phyloP scores from a whole-genome alignment of 495 filamentous ascomycete species.

The Hyaloscypha finlandica region DNA sequence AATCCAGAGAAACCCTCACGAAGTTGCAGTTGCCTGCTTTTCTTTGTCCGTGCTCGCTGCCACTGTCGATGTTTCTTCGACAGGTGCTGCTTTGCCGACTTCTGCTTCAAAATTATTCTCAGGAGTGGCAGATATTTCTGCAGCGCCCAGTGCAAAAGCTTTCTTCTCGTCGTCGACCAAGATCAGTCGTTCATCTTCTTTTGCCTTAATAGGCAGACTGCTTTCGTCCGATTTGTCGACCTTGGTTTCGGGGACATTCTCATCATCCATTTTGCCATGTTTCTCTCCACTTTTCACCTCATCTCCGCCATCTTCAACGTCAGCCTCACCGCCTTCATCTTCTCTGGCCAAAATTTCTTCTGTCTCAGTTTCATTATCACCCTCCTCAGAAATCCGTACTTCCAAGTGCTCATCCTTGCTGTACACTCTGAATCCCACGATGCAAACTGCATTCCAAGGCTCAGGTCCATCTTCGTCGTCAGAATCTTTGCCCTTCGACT shows the following conservation, averaged over 20 bases:
- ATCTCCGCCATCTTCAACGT: slow-evolving; percentile 14
- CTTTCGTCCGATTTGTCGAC: not conserved
- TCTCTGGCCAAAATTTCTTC: not conserved
- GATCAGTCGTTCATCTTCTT: not conserved
- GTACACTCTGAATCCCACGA: slow-evolving; percentile 41
- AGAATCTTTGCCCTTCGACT: slow-evolving; percentile 8
- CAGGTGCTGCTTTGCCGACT: not conserved
- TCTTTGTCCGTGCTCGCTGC: not conserved
- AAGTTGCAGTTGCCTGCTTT: not conserved
- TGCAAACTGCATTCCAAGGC: slow-evolving; percentile 34
- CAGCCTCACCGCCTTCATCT: slow-evolving; percentile 18
- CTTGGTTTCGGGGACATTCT: not conserved
- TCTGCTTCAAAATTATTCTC: not conserved
- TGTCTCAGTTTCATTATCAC: not conserved
- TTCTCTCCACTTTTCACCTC: slow-evolving; percentile 1
- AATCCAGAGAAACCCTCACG: not conserved
- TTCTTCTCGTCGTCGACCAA: slow-evolving; percentile 16
- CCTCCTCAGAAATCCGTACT: slow-evolving; percentile 24
- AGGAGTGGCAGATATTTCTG: not conserved
- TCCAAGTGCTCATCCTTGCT: slow-evolving; percentile 27
- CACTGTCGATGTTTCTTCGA: not conserved
- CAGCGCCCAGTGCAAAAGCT: not conserved
- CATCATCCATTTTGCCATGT: not conserved
- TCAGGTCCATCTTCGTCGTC: slow-evolving; percentile 54
- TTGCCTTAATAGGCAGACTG: slow-evolving; percentile 11